Evolutionary conservation across 208 protist species (phyloP), one percentile per base, ranked within the genome.

Genomic region (Acanthamoeba divionensis): DNA sequence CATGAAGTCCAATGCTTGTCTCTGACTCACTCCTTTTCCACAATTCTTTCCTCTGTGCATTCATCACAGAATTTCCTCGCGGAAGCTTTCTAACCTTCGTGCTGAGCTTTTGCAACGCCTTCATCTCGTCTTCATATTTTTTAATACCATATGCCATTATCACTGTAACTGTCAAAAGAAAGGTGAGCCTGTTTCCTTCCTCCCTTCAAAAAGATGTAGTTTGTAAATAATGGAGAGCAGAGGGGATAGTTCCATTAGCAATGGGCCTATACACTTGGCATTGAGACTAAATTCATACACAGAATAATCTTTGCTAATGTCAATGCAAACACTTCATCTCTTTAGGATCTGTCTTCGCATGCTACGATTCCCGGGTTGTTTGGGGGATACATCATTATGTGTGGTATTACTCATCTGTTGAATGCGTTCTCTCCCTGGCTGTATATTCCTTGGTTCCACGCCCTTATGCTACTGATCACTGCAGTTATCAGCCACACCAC

Each of bases 401-500:
- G 62, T 31, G 62, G 73, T 21, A 12, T 83, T 1, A 83, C 73
- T 4, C 73, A 83, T n/a, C 33, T 52, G 50, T 65, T 62, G 33
- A 41, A 7, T 38, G 45, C 73, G 10, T 5, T 83, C 24, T 6
- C 21, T 18, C 73, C 45, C 6, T 83, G 73, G 73, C 18, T n/a
- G 1, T 26, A 24, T 18, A 54, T 83, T 65, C 73, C 31, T 54
- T 57, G 48, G 47, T 18, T 88, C 18, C 47, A 60, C 44, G 38
- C 24, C 57, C 26, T 31, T 38, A 67, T 88, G 55, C 65, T 71
- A 47, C 12, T 88, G 36, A 6, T 88, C 31, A 88, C 79, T 8
- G 79, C 79, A 3, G 55, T 12, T 4, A 38, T 88, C 24, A 88
- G 79, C 79, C 71, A 54, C 33, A 44, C 55, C 13, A 88, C 79